Percentiles rank a stretch among this genome's conserved stretches.
Conservation (phyloP, 2,329 filamentous ascomycete genomes). For the Diplodia seriata region DNA sequence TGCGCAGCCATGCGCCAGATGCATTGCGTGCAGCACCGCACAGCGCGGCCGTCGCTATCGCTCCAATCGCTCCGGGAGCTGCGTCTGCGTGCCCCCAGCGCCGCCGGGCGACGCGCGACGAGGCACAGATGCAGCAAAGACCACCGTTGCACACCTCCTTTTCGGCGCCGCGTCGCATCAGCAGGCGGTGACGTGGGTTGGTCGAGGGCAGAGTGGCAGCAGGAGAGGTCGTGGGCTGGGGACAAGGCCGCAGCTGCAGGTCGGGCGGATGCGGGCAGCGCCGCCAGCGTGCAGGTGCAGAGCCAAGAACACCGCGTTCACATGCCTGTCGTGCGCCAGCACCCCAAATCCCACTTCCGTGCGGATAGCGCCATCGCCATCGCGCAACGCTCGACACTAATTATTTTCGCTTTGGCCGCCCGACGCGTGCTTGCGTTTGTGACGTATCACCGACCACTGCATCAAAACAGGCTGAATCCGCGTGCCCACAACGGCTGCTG, state of each 20-base stretch:
- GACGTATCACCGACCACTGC: slow-evolving; percentile 17
- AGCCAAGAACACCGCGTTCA: slow-evolving; percentile 10
- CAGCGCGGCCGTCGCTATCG: background rate
- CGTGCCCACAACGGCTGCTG: slow-evolving; percentile 12
- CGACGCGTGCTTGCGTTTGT: slow-evolving; percentile 7
- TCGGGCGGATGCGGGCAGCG: slow-evolving; percentile 24
- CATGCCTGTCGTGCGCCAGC: slow-evolving; percentile 6
- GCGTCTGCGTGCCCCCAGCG: slow-evolving; percentile 16
- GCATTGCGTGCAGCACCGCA: background rate
- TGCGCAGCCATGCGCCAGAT: background rate
- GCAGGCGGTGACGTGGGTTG: slow-evolving; percentile 20
- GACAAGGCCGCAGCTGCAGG: slow-evolving; percentile 18
- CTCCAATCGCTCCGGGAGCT: slow-evolving; percentile 16
- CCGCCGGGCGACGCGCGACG: slow-evolving; percentile 1
- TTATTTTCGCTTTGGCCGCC: slow-evolving; percentile 11
- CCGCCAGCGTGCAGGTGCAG: slow-evolving; percentile 5
- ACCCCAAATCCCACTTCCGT: background rate
- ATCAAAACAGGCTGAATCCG: slow-evolving; percentile 26
- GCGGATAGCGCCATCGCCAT: background rate
- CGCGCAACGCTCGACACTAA: background rate
- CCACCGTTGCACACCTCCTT: slow-evolving; percentile 27
- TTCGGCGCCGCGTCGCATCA: slow-evolving; percentile 16
- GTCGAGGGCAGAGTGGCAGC: background rate
- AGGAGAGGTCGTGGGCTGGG: slow-evolving; percentile 21
- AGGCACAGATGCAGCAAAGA: slow-evolving; percentile 27